Percentiles rank a stretch among this genome's conserved stretches.
phyloP scores from a whole-genome alignment of 257 asterid genomes.

The Craterostigma plantagineum region DNA sequence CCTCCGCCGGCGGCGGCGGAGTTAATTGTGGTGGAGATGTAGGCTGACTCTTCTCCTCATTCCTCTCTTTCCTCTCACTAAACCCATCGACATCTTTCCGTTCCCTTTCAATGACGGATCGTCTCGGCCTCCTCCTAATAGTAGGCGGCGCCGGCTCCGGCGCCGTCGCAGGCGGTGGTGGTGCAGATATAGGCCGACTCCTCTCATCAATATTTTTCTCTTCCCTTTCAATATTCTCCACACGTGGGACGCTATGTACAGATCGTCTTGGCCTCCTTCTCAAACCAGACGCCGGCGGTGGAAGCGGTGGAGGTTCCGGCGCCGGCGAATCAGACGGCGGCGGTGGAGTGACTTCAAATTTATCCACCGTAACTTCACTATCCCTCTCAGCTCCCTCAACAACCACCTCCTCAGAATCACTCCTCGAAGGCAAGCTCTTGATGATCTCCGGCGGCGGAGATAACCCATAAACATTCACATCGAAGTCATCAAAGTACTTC shows the following conservation, averaged over 20 bases:
- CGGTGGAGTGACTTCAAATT: conserved; percentile 19
- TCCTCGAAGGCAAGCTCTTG: conserved; percentile 10
- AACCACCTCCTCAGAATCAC: conserved; percentile 13
- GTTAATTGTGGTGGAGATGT: conserved; percentile 17
- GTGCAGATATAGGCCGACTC: background rate
- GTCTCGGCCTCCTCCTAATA: conserved; percentile 21
- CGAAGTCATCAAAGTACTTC: conserved; percentile 47
- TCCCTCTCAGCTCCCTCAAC: conserved; percentile 12
- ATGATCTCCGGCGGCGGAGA: conserved; percentile 14
- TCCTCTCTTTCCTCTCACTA: too few species aligned
- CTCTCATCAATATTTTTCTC: too few species aligned
- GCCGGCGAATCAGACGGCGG: too few species aligned
- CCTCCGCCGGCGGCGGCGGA: conserved; percentile 11
- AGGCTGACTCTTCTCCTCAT: conserved; percentile 10
- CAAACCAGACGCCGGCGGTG: conserved; percentile 13
- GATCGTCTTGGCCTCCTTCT: too few species aligned
- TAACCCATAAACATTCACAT: conserved; percentile 25
- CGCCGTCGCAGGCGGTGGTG: conserved; percentile 19
- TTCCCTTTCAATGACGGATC: conserved; percentile 30
- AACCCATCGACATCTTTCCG: conserved; percentile 11
- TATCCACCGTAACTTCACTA: conserved; percentile 50
- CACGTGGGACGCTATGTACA: too few species aligned
- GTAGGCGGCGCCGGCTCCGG: conserved; percentile 18
- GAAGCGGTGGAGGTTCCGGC: conserved; percentile 10
- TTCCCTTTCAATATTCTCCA: too few species aligned